Conservation (phyloP, 352 stramenopile species). For the Pythium brassicae region DNA sequence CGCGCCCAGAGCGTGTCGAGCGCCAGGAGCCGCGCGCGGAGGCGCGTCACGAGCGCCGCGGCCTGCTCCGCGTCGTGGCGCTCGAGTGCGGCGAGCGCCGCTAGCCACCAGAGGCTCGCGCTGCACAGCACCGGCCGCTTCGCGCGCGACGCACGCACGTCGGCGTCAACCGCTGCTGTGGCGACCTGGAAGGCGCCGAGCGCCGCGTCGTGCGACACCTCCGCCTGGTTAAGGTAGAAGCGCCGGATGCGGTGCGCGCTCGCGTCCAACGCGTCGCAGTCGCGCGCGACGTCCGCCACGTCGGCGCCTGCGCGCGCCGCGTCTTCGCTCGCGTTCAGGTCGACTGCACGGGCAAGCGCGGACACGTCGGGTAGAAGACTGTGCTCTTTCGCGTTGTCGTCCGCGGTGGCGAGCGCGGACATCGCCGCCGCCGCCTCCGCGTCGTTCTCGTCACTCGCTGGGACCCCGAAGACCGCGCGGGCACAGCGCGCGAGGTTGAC, state of each 20-base stretch:
- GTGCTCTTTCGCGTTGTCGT: constrained; percentile 19
- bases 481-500: constrained; percentile 51
- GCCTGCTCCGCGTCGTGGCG: constrained; percentile 14
- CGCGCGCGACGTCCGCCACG: constrained; percentile 20
- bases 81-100: constrained; percentile 34
- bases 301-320: not conserved
- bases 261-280: constrained; percentile 32
- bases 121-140: constrained; percentile 29
- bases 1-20: constrained; percentile 43
- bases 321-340: constrained; percentile 7
- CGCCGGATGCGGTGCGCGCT: constrained; percentile 27
- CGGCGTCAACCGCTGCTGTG: constrained; percentile 7
- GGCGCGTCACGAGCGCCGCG: constrained; percentile 27
- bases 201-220: constrained; percentile 24
- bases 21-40: constrained; percentile 39
- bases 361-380: constrained; percentile 40
- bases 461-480: constrained; percentile 12
- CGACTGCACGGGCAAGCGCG: constrained; percentile 25
- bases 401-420: too few relatives aligned
- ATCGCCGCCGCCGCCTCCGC: not conserved
- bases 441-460: not conserved
- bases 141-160: constrained; percentile 1
- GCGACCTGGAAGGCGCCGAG: constrained; percentile 17
- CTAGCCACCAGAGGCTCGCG: constrained; percentile 39
- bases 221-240: constrained; percentile 46